Evolutionary conservation across 805 yeast genomes (phyloP).

Genomic region (Teunomyces barrocoloradensis): DNA sequence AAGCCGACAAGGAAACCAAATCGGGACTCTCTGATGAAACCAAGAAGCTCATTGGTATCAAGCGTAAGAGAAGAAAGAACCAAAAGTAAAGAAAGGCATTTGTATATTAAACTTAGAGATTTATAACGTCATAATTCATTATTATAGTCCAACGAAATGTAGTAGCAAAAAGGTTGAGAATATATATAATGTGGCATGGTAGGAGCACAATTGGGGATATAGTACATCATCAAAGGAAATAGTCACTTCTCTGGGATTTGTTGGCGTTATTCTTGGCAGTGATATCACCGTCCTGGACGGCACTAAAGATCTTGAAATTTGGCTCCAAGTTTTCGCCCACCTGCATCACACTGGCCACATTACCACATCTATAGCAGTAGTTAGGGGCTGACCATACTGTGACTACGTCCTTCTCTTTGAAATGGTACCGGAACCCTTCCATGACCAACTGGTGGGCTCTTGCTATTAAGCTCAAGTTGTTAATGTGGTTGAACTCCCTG

Average conservation of each 20-base stretch:
- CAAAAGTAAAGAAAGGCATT: constrained; percentile 22
- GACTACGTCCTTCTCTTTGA: constrained; percentile 93
- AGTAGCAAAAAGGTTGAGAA: not conserved
- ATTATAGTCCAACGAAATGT: constrained; percentile 9
- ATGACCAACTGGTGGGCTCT: constrained; percentile 97
- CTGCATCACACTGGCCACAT: constrained; percentile 97
- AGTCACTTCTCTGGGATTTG: constrained; percentile 46
- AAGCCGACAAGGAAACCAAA: constrained; percentile 14
- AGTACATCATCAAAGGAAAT: constrained; percentile 28
- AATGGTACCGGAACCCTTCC: constrained; percentile 97
- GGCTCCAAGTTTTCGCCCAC: constrained; percentile 85
- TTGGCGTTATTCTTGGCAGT: constrained; percentile 35
- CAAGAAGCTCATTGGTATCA: constrained; percentile 63
- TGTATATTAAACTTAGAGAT: constrained; percentile 6
- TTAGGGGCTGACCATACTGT: constrained; percentile 99
- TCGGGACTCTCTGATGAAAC: constrained; percentile 52
- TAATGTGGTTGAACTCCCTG: constrained; percentile 93
- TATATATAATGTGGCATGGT: constrained; percentile 1
- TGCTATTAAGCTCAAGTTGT: constrained; percentile 83
- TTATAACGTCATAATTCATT: constrained; percentile 14
- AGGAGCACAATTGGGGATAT: not conserved
- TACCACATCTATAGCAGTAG: constrained; percentile 96
- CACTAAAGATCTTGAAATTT: constrained; percentile 88
- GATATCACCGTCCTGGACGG: constrained; percentile 81
- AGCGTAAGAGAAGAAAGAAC: constrained; percentile 63